Conservation (phyloP, 257 asterid genomes). For the Linderniella brevidens region DNA sequence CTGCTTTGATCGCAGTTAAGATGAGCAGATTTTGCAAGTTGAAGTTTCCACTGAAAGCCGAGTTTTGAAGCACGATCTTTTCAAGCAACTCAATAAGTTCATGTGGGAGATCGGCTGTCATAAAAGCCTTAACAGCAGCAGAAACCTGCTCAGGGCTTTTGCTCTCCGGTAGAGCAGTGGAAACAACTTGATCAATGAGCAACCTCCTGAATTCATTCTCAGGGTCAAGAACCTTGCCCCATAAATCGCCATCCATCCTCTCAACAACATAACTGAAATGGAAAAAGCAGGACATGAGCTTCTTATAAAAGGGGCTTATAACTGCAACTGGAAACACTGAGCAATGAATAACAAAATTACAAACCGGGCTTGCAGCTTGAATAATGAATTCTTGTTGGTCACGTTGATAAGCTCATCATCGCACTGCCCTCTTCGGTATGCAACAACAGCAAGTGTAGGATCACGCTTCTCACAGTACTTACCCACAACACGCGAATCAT, state of each 20-base stretch:
- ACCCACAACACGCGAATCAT: conserved; percentile 97
- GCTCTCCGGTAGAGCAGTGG: conserved; percentile 99
- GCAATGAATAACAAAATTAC: conserved; percentile 13
- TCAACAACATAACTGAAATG: conserved; percentile 82
- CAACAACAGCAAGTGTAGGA: conserved; percentile 99
- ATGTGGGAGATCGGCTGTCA: conserved; percentile 99
- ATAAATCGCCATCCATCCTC: conserved; percentile 94
- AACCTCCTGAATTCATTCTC: conserved; percentile 94
- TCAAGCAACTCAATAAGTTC: conserved; percentile 96
- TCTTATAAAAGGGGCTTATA: too few species aligned
- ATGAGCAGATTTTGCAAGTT: conserved; percentile 87
- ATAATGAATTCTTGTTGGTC: conserved; percentile 86
- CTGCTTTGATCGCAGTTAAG: conserved; percentile 95
- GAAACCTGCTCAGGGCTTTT: conserved; percentile 99
- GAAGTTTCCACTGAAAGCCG: conserved; percentile 97
- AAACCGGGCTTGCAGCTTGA: conserved; percentile 96
- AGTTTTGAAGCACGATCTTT: conserved; percentile 94
- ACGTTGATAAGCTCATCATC: conserved; percentile 95
- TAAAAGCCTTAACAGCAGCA: conserved; percentile 98
- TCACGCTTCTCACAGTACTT: conserved; percentile 99
- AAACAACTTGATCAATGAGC: conserved; percentile 98
- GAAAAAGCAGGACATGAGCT: not conserved
- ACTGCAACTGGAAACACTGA: not conserved
- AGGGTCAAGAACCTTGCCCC: conserved; percentile 90
- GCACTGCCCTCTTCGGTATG: conserved; percentile 94